These are phyloP conservation scores for Geranomyces variabilis DNA, from an alignment of 192 early-diverging fungal genomes.

Conservation along the genomic window DNA sequence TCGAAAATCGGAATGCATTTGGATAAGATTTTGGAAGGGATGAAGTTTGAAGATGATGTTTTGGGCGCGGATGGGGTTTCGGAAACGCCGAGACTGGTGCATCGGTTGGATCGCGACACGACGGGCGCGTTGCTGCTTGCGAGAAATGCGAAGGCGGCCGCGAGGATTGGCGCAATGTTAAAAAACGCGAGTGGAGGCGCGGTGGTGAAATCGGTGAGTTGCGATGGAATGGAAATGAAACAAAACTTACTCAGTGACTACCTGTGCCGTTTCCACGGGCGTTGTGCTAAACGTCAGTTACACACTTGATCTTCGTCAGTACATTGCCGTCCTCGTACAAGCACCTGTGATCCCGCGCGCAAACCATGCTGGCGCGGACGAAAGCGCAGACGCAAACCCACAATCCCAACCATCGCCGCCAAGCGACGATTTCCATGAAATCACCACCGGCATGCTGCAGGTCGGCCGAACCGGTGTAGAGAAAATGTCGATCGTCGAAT, in stretches of 20 bases:
- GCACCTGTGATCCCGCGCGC: too few relatives aligned
- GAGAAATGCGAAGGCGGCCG: conserved; percentile 46
- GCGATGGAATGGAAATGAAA: too few relatives aligned
- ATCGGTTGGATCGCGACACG: conserved; percentile 55
- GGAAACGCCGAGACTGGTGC: conserved; percentile 46
- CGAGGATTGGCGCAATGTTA: conserved; percentile 38
- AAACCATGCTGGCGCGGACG: neutral
- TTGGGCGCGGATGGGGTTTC: neutral
- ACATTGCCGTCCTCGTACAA: neutral
- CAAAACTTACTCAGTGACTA: neutral
- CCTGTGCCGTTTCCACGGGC: too few relatives aligned
- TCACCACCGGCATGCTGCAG: conserved; percentile 44
- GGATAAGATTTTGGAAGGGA: conserved; percentile 41
- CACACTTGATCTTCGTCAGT: conserved; percentile 7
- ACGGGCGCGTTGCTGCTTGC: conserved; percentile 54
- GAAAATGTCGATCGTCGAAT: conserved; percentile 40
- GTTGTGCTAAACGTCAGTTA: too few relatives aligned
- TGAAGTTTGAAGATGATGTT: neutral
- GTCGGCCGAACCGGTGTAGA: conserved; percentile 36
- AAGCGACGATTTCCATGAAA: neutral
- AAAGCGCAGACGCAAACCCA: neutral
- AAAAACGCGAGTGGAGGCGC: conserved; percentile 8
- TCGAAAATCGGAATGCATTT: conserved; percentile 45
- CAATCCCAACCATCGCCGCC: neutral
- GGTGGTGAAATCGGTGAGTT: conserved; percentile 13